Percentiles rank a stretch among this genome's conserved stretches.
Conservation (phyloP, 2,329 filamentous ascomycete species). For the Sordariomycetes sp. region DNA sequence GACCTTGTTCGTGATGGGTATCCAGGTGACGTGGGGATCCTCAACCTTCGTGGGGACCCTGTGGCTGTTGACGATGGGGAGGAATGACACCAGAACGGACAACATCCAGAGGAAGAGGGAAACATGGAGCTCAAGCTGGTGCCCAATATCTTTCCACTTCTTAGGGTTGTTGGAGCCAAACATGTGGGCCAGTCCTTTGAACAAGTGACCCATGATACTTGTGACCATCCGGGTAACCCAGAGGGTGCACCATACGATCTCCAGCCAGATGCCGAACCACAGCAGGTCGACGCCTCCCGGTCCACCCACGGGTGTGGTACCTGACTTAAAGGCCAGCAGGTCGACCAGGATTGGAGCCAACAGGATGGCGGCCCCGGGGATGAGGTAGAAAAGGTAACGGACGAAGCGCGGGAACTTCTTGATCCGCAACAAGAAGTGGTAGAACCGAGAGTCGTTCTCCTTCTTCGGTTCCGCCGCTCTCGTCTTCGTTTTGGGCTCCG, state of each 20-base stretch:
- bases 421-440: constrained; percentile 31
- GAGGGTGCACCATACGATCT: constrained; percentile 83
- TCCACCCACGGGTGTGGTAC: constrained; percentile 39
- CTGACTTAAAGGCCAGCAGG: constrained; percentile 23
- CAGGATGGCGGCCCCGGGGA: constrained; percentile 32
- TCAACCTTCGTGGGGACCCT: constrained; percentile 21
- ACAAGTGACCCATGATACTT: constrained; percentile 34
- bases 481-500: constrained; percentile 7
- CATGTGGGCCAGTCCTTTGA: constrained; percentile 51
- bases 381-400: constrained; percentile 36
- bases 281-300: constrained; percentile 67
- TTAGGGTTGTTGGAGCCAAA: constrained; percentile 76
- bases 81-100: constrained; percentile 74
- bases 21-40: constrained; percentile 45
- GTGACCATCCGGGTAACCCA: constrained; percentile 61
- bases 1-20: constrained; percentile 71
- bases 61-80: constrained; percentile 64
- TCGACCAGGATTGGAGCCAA: constrained; percentile 35
- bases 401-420: constrained; percentile 38
- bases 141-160: constrained; percentile 87
- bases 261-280: constrained; percentile 94
- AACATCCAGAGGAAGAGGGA: constrained; percentile 91
- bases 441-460: constrained; percentile 9
- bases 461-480: neutral
- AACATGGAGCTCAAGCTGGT: constrained; percentile 72